A percentile compares a stretch with the other conserved stretches of the same genome.
phyloP scores from a whole-genome alignment of 2,329 filamentous ascomycete genomes.

The Clonostachys rhizophaga region DNA sequence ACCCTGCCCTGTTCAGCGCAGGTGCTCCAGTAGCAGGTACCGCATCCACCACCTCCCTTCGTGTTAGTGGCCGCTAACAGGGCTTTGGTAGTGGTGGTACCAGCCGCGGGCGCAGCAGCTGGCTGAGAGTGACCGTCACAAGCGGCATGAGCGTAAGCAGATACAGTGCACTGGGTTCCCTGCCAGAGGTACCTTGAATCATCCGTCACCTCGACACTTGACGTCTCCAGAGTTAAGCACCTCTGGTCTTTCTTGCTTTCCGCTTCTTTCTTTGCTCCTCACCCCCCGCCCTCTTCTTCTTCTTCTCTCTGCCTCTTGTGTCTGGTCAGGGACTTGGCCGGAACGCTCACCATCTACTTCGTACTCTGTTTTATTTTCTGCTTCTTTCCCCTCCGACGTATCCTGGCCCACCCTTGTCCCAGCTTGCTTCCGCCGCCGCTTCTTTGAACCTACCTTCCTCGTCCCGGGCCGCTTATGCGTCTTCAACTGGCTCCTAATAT shows the following conservation, averaged over 20 bases:
- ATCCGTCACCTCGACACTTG: not conserved
- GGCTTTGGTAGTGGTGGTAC: too few species aligned
- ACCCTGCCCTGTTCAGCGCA: too few species aligned
- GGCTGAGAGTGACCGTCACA: too few species aligned
- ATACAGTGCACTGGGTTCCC: too few species aligned
- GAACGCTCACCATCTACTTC: not conserved
- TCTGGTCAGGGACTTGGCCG: constrained; percentile 1
- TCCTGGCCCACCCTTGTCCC: constrained; percentile 9
- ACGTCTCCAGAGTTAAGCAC: not conserved
- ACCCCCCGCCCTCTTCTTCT: constrained; percentile 12
- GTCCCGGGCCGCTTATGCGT: constrained; percentile 29
- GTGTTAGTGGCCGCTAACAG: too few species aligned
- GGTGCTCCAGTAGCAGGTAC: too few species aligned
- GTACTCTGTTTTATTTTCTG: constrained; percentile 7
- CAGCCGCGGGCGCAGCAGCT: too few species aligned
- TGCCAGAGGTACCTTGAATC: too few species aligned
- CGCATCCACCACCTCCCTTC: too few species aligned
- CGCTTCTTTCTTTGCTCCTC: constrained; percentile 3
- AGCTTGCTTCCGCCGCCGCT: constrained; percentile 13
- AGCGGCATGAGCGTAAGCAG: too few species aligned
- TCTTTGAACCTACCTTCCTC: constrained; percentile 17
- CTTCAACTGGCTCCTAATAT: constrained; percentile 24
- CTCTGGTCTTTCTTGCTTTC: constrained; percentile 9
- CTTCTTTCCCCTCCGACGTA: constrained; percentile 17
- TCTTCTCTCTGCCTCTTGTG: constrained; percentile 5